Evolutionary conservation across 768 basidiomycete species (phyloP).

Genomic region (Boletales sp.): DNA sequence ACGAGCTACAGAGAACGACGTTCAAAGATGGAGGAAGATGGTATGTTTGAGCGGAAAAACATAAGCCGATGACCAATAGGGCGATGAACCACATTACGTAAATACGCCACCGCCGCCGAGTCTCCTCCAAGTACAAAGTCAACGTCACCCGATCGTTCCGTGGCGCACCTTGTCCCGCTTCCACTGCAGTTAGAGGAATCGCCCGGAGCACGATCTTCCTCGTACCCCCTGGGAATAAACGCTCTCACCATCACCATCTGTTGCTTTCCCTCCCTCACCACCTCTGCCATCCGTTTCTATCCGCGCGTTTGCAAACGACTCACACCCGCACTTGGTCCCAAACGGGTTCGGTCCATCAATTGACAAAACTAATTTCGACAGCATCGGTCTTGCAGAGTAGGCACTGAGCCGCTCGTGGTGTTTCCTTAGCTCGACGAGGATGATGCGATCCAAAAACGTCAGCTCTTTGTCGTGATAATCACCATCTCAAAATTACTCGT

Average conservation of each 20-base stretch:
- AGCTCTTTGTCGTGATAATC: conserved; percentile 27
- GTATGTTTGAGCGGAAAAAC: too few relatives aligned
- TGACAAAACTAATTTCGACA: conserved; percentile 26
- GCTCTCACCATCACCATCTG: conserved; percentile 24
- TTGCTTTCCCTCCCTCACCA: conserved; percentile 8
- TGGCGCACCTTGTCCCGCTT: not conserved
- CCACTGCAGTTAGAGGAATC: too few relatives aligned
- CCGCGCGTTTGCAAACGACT: conserved; percentile 17
- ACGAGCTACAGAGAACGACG: too few relatives aligned
- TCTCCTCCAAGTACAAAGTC: too few relatives aligned
- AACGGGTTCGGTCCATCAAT: conserved; percentile 21
- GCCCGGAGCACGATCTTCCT: conserved; percentile 27
- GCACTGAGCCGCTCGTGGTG: conserved; percentile 7
- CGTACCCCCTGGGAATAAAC: conserved; percentile 25
- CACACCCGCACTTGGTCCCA: conserved; percentile 22
- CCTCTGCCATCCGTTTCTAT: conserved; percentile 23
- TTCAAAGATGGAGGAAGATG: not conserved
- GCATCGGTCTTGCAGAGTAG: conserved; percentile 14
- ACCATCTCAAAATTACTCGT: too few relatives aligned
- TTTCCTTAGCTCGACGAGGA: conserved; percentile 25
- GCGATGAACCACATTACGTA: too few relatives aligned
- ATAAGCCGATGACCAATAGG: too few relatives aligned
- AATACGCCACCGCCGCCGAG: too few relatives aligned
- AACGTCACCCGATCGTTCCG: not conserved
- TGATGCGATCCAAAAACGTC: conserved; percentile 24